Evolutionary conservation across 805 yeast species (phyloP).

Genomic region (Sungouiella blattae): DNA sequence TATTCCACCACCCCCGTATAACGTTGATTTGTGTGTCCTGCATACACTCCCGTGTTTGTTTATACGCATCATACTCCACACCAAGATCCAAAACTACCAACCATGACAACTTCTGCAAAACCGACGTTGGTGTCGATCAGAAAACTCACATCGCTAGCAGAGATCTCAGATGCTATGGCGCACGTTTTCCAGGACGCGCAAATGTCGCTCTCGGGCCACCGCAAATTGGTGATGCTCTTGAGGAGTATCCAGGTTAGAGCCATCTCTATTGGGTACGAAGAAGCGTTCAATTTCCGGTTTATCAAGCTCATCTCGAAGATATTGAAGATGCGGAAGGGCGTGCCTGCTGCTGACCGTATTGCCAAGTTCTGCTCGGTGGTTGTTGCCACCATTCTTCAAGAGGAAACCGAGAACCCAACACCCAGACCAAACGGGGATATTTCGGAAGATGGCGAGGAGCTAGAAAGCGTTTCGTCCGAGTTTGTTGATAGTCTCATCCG

Average conservation of each 20-base stretch:
- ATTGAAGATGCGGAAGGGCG: slow-evolving; percentile 65
- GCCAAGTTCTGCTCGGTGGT: slow-evolving; percentile 65
- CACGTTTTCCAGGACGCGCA: slow-evolving; percentile 82
- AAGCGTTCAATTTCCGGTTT: slow-evolving; percentile 58
- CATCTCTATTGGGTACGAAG: slow-evolving; percentile 47
- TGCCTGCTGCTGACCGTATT: slow-evolving; percentile 69
- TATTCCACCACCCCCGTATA: too few relatives aligned
- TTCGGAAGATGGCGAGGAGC: slow-evolving; percentile 37
- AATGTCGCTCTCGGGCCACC: slow-evolving; percentile 66
- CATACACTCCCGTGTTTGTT: background rate
- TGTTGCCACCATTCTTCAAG: slow-evolving; percentile 46
- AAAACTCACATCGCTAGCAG: slow-evolving; percentile 6
- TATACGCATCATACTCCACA: too few relatives aligned
- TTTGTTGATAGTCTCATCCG: slow-evolving; percentile 61
- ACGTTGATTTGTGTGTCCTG: too few relatives aligned
- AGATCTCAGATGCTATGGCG: slow-evolving; percentile 42
- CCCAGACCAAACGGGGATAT: slow-evolving; percentile 10
- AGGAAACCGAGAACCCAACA: slow-evolving; percentile 22
- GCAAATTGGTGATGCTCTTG: slow-evolving; percentile 65
- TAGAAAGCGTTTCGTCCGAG: slow-evolving; percentile 37
- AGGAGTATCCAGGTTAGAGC: slow-evolving; percentile 58
- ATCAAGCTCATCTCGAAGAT: slow-evolving; percentile 61
- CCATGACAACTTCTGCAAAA: slow-evolving; percentile 8
- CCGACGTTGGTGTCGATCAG: slow-evolving; percentile 13
- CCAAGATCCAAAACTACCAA: too few relatives aligned